phyloP scores from a whole-genome alignment of 177 flowering plant genomes.

The Vitis hybrid region DNA sequence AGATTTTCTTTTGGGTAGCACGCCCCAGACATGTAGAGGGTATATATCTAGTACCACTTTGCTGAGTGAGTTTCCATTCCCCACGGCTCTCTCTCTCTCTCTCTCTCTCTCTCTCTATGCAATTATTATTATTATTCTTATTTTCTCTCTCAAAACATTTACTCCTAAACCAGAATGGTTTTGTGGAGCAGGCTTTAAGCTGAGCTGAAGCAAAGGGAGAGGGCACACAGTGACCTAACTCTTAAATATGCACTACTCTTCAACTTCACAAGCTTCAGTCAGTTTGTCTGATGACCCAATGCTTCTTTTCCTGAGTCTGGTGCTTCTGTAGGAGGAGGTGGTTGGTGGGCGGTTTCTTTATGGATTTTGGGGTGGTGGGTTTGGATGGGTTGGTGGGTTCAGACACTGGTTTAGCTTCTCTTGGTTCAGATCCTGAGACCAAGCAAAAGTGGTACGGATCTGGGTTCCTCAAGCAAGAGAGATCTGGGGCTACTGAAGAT shows the following conservation, averaged over 20 bases:
- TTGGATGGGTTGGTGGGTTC: slow-evolving; percentile 47
- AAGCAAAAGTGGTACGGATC: slow-evolving; percentile 51
- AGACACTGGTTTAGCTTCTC: slow-evolving; percentile 29
- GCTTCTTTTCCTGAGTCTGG: slow-evolving; percentile 20
- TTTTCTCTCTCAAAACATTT: slow-evolving; percentile 25
- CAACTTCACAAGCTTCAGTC: slow-evolving; percentile 8
- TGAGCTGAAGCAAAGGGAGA: neutral
- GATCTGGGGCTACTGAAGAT: slow-evolving; percentile 47
- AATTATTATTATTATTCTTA: slow-evolving; percentile 13
- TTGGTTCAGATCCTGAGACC: slow-evolving; percentile 41
- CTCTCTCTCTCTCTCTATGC: slow-evolving; percentile 24
- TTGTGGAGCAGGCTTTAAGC: slow-evolving; percentile 14
- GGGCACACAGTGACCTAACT: neutral
- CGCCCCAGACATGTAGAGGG: neutral
- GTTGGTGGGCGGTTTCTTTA: slow-evolving; percentile 11
- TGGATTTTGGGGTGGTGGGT: slow-evolving; percentile 66
- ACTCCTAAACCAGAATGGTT: slow-evolving; percentile 25
- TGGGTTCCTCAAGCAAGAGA: slow-evolving; percentile 53
- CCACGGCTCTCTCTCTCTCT: neutral
- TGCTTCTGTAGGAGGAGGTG: slow-evolving; percentile 8
- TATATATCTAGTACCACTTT: slow-evolving; percentile 4
- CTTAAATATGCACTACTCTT: slow-evolving; percentile 20
- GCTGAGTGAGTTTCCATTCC: slow-evolving; percentile 8
- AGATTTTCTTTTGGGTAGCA: too few species aligned
- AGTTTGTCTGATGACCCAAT: slow-evolving; percentile 13